Conservation (phyloP, 2,329 filamentous ascomycete species). For the Capronia americana region DNA sequence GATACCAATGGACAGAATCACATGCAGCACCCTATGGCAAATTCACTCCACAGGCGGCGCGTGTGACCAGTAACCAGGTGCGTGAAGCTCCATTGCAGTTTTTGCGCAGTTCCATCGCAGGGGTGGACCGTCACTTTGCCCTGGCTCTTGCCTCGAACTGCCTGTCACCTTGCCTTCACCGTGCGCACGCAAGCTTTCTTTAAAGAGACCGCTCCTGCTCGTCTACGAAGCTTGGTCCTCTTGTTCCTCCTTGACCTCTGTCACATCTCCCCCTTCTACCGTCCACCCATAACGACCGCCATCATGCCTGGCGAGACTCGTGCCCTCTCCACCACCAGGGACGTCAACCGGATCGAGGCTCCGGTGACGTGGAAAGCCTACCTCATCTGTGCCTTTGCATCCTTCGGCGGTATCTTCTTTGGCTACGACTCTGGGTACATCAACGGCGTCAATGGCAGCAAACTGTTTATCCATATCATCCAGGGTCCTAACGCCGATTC, state of each 20-base stretch:
- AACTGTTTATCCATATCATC: slow-evolving; percentile 54
- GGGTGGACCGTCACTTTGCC: slow-evolving; percentile 5
- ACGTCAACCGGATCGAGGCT: slow-evolving; percentile 63
- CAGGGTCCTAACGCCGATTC: slow-evolving; percentile 42
- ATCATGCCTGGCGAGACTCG: slow-evolving; percentile 33
- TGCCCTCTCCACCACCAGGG: slow-evolving; percentile 41
- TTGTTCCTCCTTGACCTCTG: slow-evolving; percentile 15
- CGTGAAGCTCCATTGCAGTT: slow-evolving; percentile 16
- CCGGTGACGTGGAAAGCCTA: slow-evolving; percentile 67
- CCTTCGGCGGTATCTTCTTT: slow-evolving; percentile 67
- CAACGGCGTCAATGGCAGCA: slow-evolving; percentile 58
- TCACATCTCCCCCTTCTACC: slow-evolving; percentile 1
- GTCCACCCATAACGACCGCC: background rate
- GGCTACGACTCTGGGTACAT: slow-evolving; percentile 66
- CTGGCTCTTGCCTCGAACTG: slow-evolving; percentile 2
- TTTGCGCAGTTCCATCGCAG: slow-evolving; percentile 4
- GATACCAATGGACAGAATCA: slow-evolving; percentile 16
- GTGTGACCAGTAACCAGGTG: slow-evolving; percentile 17
- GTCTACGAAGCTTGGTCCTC: slow-evolving; percentile 7
- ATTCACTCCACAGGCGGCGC: background rate
- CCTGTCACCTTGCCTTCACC: background rate
- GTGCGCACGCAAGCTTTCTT: slow-evolving; percentile 15
- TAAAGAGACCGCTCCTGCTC: slow-evolving; percentile 17
- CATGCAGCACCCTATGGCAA: slow-evolving; percentile 18
- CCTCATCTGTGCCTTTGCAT: slow-evolving; percentile 65